Evolutionary conservation across 805 yeast species (phyloP).

Genomic region (Saturnispora ahearnii): DNA sequence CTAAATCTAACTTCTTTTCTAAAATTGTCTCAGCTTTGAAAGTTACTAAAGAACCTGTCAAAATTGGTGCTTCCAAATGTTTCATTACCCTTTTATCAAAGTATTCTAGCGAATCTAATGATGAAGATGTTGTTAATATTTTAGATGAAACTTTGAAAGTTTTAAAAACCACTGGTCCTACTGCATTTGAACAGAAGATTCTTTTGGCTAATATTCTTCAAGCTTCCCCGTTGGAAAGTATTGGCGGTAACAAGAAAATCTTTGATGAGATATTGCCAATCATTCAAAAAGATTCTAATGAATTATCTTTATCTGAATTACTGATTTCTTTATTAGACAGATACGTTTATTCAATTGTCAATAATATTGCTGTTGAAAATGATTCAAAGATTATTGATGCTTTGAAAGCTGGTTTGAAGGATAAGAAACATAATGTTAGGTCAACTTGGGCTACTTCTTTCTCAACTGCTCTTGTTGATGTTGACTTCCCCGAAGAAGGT

Average conservation of each 20-base stretch:
- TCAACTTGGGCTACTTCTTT: constrained; percentile 58
- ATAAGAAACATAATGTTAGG: constrained; percentile 53
- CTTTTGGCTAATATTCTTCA: constrained; percentile 39
- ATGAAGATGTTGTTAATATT: constrained; percentile 27
- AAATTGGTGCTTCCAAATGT: constrained; percentile 38
- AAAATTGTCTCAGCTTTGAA: constrained; percentile 51
- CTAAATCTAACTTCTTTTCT: constrained; percentile 35
- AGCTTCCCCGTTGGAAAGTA: constrained; percentile 20
- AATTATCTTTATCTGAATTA: constrained; percentile 43
- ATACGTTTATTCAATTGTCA: constrained; percentile 26
- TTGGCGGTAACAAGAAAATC: constrained; percentile 23
- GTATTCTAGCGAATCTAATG: constrained; percentile 16
- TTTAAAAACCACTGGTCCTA: constrained; percentile 45
- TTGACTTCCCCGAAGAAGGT: neutral
- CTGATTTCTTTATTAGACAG: constrained; percentile 43
- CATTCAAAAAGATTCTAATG: constrained; percentile 72
- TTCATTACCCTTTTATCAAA: constrained; percentile 20
- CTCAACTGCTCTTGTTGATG: constrained; percentile 28
- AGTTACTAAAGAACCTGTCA: constrained; percentile 60
- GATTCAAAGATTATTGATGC: constrained; percentile 20
- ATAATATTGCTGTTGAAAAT: constrained; percentile 15
- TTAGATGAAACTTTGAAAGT: constrained; percentile 47
- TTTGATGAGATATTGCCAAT: constrained; percentile 39
- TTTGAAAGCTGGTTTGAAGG: constrained; percentile 52
- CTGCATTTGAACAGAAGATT: constrained; percentile 58